phyloP scores from a whole-genome alignment of 2,329 filamentous ascomycete genomes.

The Septoria linicola region DNA sequence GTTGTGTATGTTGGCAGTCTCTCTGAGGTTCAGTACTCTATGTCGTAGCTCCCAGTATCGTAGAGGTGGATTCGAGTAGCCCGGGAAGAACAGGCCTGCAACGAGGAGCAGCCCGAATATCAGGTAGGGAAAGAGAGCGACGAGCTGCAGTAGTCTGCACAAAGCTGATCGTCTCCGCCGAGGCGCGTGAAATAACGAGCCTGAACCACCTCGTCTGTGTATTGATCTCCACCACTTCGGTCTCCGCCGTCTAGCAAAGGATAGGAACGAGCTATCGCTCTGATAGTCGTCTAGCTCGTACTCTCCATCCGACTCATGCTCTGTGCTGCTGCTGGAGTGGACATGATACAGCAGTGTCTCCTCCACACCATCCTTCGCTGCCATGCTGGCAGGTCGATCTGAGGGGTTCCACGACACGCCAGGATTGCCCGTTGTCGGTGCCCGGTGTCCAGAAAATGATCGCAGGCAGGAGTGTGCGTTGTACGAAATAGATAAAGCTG shows the following conservation, averaged over 20 bases:
- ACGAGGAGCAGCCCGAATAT: slow-evolving; percentile 39
- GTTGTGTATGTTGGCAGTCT: slow-evolving; percentile 51
- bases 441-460: not conserved
- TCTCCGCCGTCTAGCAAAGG: slow-evolving; percentile 2
- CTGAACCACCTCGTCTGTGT: slow-evolving; percentile 15
- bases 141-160: slow-evolving; percentile 19
- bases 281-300: slow-evolving; percentile 23
- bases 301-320: slow-evolving; percentile 14
- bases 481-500: no score
- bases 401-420: not conserved
- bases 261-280: slow-evolving; percentile 13
- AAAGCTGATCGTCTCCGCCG: slow-evolving; percentile 22
- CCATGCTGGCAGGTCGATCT: slow-evolving; percentile 8
- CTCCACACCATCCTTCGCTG: slow-evolving; percentile 17
- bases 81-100: slow-evolving; percentile 53
- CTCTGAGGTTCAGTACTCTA: slow-evolving; percentile 32
- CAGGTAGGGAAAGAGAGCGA: slow-evolving; percentile 19
- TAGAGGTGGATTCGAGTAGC: slow-evolving; percentile 55
- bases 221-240: slow-evolving; percentile 17
- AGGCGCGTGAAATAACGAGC: slow-evolving; percentile 17
- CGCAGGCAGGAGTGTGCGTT: no score
- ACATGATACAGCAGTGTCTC: slow-evolving; percentile 18
- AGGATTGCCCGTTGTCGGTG: slow-evolving; percentile 2
- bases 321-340: slow-evolving; percentile 14
- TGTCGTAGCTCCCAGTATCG: slow-evolving; percentile 51